Evolutionary conservation across 495 filamentous ascomycete genomes (phyloP).

Genomic region (Aspergillus conjunctus): DNA sequence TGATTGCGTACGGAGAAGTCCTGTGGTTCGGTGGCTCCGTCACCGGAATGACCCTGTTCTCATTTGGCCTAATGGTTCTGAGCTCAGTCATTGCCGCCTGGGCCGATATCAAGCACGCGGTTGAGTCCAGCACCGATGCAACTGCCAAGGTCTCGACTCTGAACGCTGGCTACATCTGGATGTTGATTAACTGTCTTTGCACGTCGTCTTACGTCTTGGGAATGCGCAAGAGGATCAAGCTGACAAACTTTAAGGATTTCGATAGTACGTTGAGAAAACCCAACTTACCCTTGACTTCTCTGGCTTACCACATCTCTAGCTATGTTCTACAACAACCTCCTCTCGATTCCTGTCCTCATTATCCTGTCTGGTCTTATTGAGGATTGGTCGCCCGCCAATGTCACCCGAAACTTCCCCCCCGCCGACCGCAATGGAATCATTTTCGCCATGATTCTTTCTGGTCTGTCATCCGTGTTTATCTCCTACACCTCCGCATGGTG

Average conservation of each 20-base stretch:
- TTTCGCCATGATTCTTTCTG: constrained; percentile 90
- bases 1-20: constrained; percentile 98
- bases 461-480: constrained; percentile 93
- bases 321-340: constrained; percentile 99
- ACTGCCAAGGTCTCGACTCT: constrained; percentile 80
- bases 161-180: constrained; percentile 97
- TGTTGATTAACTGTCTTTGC: constrained; percentile 96
- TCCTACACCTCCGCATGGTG: constrained; percentile 99
- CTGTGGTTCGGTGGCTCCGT: constrained; percentile 98
- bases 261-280: constrained; percentile 72
- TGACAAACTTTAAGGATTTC: constrained; percentile 99
- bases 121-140: constrained; percentile 62
- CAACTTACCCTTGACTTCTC: constrained; percentile 15
- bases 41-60: constrained; percentile 82
- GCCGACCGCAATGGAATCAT: constrained; percentile 73
- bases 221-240: constrained; percentile 98
- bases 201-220: constrained; percentile 85
- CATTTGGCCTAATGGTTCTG: constrained; percentile 96
- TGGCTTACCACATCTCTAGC: constrained; percentile 55
- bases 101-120: constrained; percentile 93
- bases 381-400: constrained; percentile 87
- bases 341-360: constrained; percentile 91
- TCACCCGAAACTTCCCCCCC: constrained; percentile 83
- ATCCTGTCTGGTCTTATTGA: constrained; percentile 81
- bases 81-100: constrained; percentile 95